phyloP scores from a whole-genome alignment of 2,329 filamentous ascomycete species.

The Aspergillus udagawae region DNA sequence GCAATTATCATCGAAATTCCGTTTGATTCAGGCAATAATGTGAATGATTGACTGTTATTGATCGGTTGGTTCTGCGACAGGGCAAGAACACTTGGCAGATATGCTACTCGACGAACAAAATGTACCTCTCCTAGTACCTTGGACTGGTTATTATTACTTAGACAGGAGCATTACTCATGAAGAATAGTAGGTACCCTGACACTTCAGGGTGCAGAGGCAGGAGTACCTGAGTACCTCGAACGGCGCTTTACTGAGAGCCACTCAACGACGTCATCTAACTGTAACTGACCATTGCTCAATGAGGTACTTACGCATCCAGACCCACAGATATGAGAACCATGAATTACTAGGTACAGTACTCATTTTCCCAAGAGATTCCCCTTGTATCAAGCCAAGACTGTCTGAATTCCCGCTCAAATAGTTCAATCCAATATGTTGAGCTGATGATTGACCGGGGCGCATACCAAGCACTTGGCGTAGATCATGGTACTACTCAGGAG shows the following conservation, averaged over 20 bases:
- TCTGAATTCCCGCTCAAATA: background rate
- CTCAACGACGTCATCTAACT: background rate
- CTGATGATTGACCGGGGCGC: background rate
- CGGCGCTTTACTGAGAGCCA: background rate
- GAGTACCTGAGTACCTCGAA: background rate
- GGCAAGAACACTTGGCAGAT: background rate
- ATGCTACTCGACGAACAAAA: background rate
- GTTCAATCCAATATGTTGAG: background rate
- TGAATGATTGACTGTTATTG: background rate
- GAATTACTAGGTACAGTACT: background rate
- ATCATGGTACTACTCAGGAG: background rate
- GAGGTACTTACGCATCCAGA: background rate
- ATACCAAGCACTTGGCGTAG: background rate
- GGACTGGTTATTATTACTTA: background rate
- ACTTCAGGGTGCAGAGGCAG: background rate
- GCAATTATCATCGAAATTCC: background rate
- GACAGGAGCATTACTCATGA: background rate
- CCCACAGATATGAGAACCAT: background rate
- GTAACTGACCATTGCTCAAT: background rate
- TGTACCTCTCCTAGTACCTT: background rate
- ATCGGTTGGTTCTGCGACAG: background rate
- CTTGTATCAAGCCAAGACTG: background rate
- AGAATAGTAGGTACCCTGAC: background rate
- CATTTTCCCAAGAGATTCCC: no score
- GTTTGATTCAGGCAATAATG: background rate